Evolutionary conservation across 352 stramenopile species (phyloP).

Genomic region (Phytophthora chlamydospora): DNA sequence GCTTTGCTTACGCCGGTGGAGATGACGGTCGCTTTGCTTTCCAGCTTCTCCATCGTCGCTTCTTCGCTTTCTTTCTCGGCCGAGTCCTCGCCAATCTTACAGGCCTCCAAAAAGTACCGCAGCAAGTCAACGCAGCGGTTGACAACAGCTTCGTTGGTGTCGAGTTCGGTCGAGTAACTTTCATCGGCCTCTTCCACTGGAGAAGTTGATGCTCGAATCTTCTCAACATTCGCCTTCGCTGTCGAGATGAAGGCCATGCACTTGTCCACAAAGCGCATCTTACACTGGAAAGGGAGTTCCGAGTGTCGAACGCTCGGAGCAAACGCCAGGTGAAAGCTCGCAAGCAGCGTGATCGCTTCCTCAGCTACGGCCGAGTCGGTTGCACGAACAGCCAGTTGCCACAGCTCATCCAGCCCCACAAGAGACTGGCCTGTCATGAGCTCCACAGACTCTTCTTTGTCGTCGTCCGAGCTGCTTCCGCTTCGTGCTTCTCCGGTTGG

Average conservation of each 20-base stretch:
- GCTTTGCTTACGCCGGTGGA: not conserved
- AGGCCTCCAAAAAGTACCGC: conserved; percentile 71
- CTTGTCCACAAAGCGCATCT: conserved; percentile 62
- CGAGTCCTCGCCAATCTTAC: conserved; percentile 24
- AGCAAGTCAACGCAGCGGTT: conserved; percentile 75
- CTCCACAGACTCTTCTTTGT: conserved; percentile 33
- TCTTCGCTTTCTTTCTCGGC: conserved; percentile 15
- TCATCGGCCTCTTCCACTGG: not conserved
- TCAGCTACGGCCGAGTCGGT: conserved; percentile 55
- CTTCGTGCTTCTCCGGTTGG: conserved; percentile 19
- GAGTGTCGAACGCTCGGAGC: conserved; percentile 35
- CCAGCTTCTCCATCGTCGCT: conserved; percentile 6
- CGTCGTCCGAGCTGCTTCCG: conserved; percentile 13
- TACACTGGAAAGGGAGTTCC: conserved; percentile 34
- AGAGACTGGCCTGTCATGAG: conserved; percentile 50
- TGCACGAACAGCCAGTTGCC: conserved; percentile 58
- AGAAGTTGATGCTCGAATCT: not conserved
- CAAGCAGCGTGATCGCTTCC: conserved; percentile 65
- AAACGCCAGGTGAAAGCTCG: conserved; percentile 65
- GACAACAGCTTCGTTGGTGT: conserved; percentile 29
- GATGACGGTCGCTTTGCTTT: conserved; percentile 1
- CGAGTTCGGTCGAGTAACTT: conserved; percentile 1
- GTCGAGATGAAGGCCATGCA: conserved; percentile 53
- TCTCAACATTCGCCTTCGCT: conserved; percentile 37
- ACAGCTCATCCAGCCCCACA: conserved; percentile 59